Evolutionary conservation across 306 rosid species (phyloP), one percentile per base, ranked within the genome.

Genomic region (Spatholobus suberectus): DNA sequence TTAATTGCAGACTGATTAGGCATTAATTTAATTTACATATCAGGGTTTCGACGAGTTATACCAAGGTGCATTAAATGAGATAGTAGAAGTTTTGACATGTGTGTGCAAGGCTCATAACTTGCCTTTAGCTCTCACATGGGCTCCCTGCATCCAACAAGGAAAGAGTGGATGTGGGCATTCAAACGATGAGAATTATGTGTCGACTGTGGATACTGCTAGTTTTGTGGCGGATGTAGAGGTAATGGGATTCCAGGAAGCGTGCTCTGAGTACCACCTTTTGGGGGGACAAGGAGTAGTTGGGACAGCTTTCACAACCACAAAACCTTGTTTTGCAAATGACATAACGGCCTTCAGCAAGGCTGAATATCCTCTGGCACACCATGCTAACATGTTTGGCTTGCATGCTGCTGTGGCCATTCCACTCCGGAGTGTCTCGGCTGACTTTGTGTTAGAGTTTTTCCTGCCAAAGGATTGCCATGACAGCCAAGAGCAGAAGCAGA

Each of bases 81-180:
- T 62, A 62, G 43, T 62, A 62, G 12, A 62, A 62, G 43, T 62
- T 6, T 62, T 62, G 70, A 62, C 23, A 21, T 62, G 70, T 62
- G 70, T 62, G 38, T 62, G 70, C 70, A 62, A 62, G 43, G 70
- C 43, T 13, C 70, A 62, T 8, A 34, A 62, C 12, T 62, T 62
- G 70, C 70, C 70, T 32, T 32, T 62, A 1, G 70, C 41, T 15
- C 21, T 62, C 12, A 32, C 70, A 32, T 62, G 70, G 70, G 70
- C 70, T 62, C 70, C 70, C 1, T 62, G 70, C 43, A 62, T 62
- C 70, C 70, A 62, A 62, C 70, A 62, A 62, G 70, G 70, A 63
- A 63, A 34, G 70, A 63, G 44, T 63, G 70, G 70, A 17, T 63
- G 70, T 5, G 70, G 70, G 24, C 70, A 63, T 34, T 63, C 70